Percentiles rank a stretch among this genome's conserved stretches.
phyloP scores from a whole-genome alignment of 768 basidiomycete species.

The Naganishia friedmannii region DNA sequence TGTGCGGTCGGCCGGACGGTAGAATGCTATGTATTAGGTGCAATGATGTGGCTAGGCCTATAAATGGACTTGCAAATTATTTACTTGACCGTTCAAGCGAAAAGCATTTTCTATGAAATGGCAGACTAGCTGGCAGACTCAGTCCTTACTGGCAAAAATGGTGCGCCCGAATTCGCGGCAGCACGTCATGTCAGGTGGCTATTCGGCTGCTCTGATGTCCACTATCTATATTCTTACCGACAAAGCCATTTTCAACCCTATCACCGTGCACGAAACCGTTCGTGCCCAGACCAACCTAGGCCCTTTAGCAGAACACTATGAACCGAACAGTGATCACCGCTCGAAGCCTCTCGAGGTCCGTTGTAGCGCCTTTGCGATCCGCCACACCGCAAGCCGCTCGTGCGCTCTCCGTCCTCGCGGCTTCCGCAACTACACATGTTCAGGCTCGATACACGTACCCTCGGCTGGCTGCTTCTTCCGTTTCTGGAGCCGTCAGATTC shows the following conservation, averaged over 20 bases:
- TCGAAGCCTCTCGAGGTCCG: slow-evolving; percentile 1
- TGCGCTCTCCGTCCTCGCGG: slow-evolving; percentile 4
- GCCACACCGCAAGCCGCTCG: neutral
- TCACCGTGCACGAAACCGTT: neutral
- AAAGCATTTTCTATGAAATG: too few relatives aligned
- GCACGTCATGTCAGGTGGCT: too few relatives aligned
- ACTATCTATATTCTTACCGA: too few relatives aligned
- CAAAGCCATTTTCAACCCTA: neutral
- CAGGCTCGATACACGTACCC: neutral
- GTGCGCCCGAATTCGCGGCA: too few relatives aligned
- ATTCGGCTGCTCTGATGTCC: too few relatives aligned
- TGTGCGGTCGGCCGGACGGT: slow-evolving; percentile 9
- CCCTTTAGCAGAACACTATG: neutral
- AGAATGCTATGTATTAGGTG: neutral
- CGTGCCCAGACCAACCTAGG: neutral
- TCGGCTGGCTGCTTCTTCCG: neutral
- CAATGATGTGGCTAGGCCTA: too few relatives aligned
- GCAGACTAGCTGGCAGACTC: too few relatives aligned
- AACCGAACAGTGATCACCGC: slow-evolving; percentile 9
- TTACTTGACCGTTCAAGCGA: too few relatives aligned
- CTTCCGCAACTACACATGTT: neutral
- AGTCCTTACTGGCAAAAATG: too few relatives aligned
- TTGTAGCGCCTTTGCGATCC: neutral
- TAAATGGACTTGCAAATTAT: too few relatives aligned
- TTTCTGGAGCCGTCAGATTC: slow-evolving; percentile 18